Evolutionary conservation across 2,329 filamentous ascomycete species (phyloP), one percentile per base, ranked within the genome.

Genomic region (Trichoderma aggressivum): DNA sequence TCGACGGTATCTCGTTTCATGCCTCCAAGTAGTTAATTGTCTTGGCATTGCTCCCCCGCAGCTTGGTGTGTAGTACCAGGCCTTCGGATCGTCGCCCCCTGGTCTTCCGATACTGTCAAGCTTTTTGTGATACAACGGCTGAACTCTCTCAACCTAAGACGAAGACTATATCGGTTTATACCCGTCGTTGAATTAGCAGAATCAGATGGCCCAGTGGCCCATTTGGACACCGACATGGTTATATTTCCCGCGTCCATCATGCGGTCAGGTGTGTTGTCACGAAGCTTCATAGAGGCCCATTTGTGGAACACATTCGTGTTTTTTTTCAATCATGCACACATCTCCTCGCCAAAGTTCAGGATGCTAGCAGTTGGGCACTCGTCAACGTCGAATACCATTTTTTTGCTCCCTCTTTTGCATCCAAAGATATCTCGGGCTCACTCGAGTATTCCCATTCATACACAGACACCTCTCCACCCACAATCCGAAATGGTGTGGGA

Each of bases 81-180:
- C 56, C 64, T 24, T 59, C 55, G 55, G 64, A 67, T 59, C 55
- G 26, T 67, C 64, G 53, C 63, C 53, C 47, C 50, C 24, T 58
- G 53, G 34, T 56, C 50, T 59, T 43, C 64, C 36, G 65, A 68
- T 34, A 14, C 8, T 18, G 14, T 34, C 55, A 60, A 32, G 36
- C 55, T 60, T 50, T 21, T 56, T 26, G n/a, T 65, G 32, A 63
- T 16, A 32, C 47, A 56, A 32, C 50, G 16, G 14, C 24, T 39
- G 32, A 36, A 36, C 28, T 47, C 28, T 53, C 43, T 64, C 62
- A 26, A 28, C 43, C 28, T 14, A 43, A 62, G 21, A 28, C 32
- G 16, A 21, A 34, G 32, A 14, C 5, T 24, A 24, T 53, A 53
- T 53, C 8, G 18, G n/a, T 58, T 28, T 14, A 43, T 21, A 30